Conservation (phyloP, 208 protist species). For the Leishmania lainsoni region DNA sequence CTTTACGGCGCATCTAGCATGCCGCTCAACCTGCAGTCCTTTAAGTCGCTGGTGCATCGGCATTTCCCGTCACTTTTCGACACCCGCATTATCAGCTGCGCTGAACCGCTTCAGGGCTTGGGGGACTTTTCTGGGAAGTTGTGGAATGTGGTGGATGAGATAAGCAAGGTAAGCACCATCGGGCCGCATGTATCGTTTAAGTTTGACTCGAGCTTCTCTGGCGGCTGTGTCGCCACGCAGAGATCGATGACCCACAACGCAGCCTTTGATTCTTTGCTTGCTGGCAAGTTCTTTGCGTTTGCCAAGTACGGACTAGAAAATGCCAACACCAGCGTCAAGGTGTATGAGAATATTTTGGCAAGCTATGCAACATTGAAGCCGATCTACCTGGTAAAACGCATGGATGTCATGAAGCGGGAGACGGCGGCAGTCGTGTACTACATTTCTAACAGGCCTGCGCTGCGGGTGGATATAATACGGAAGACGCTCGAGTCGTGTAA, state of each 20-base stretch:
- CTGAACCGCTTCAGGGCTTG: conserved; percentile 40
- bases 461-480: conserved; percentile 33
- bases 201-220: conserved; percentile 14
- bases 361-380: conserved; percentile 27
- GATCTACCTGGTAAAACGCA: conserved; percentile 13
- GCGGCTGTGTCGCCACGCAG: conserved; percentile 15
- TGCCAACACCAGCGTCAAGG: not conserved
- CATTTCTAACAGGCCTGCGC: conserved; percentile 7
- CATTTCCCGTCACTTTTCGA: conserved; percentile 71
- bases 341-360: conserved; percentile 22
- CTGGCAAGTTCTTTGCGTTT: conserved; percentile 57
- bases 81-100: conserved; percentile 55
- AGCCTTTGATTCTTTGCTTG: conserved; percentile 62
- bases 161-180: conserved; percentile 13
- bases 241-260: conserved; percentile 32
- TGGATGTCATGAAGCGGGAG: conserved; percentile 22
- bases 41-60: conserved; percentile 45
- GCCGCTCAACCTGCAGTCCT: conserved; percentile 35
- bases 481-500: not conserved
- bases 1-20: conserved; percentile 31
- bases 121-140: conserved; percentile 46
- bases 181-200: conserved; percentile 12
- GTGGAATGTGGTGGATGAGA: conserved; percentile 39
- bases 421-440: conserved; percentile 30
- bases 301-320: conserved; percentile 26